Base-by-base conservation (phyloP, 352 stramenopile genomes). In the Peronospora belbahrii region DNA sequence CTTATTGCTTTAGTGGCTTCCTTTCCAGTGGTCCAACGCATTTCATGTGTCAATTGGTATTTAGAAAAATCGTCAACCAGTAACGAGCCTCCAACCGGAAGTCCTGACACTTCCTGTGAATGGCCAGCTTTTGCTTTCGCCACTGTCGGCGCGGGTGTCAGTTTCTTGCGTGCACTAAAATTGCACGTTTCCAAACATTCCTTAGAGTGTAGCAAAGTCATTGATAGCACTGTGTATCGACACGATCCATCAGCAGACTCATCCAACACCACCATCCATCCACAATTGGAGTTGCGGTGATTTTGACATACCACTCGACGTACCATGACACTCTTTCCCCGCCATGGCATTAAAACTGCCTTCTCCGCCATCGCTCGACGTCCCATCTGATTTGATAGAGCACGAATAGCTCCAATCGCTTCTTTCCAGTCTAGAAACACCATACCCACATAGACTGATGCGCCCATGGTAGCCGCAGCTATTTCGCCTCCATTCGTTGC, bases 171-270 rank as follows among this genome's bases (percentile, higher is more conserved):
- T n/a, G 68, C 65, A 36, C 59, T 85, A 44, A 85, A 87, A 40
- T 87, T 83, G 47, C 70, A 75, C n/a, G 73, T 87, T 45, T 87
- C 75, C 13, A 87, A 52, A 28, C 75, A 87, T 47, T 87, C 75
- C 42, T 77, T 85, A 20, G 75, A 85, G 55, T 87, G 75, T 38
- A 77, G 25, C 24, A 84, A 39, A 28, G 67, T 55, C 55, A 83
- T 70, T 8, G 70, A 76, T 1, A 85, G 52, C 31, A 85, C 70
- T 0, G 64, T 67, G 54, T 70, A 85, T 10, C 59, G 60, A 7
- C 83, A 72, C 4, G 48, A 64, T 6, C 42, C 58, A 22, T 67
- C 42, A 2, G 35, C 31, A 13, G 64, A 64, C 42, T 85, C 68
- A 22, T 85, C 70, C 17, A 87, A 52, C 51, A 76, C 54, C 10